Conservation (phyloP, 805 yeast genomes). For the Lachancea cidri region DNA sequence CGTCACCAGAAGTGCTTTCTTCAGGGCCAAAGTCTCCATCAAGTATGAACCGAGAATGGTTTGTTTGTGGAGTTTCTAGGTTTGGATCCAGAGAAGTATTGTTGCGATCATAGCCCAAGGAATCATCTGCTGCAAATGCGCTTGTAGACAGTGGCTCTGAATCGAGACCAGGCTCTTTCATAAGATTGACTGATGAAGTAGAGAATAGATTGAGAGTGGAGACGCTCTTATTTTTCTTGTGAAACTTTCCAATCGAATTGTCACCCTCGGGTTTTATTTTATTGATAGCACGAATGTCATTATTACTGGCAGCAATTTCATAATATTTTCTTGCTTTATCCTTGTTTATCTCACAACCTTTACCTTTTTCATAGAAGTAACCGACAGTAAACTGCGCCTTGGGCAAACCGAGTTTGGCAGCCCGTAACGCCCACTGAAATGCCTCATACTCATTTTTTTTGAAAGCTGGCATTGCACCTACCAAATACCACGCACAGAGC, state of each 20-base stretch:
- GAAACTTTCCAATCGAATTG: neutral
- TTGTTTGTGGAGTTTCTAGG: neutral
- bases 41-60: neutral
- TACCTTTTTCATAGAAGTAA: slow-evolving; percentile 78
- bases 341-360: slow-evolving; percentile 65
- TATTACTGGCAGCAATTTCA: slow-evolving; percentile 60
- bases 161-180: neutral
- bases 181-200: neutral
- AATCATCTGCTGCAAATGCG: neutral
- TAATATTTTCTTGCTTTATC: slow-evolving; percentile 70
- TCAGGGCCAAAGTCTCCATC: neutral
- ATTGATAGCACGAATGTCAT: slow-evolving; percentile 46
- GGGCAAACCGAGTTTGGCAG: slow-evolving; percentile 68
- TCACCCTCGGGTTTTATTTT: slow-evolving; percentile 22
- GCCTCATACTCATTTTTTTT: slow-evolving; percentile 79
- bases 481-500: slow-evolving; percentile 93
- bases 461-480: slow-evolving; percentile 82
- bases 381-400: slow-evolving; percentile 86
- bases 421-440: slow-evolving; percentile 88
- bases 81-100: neutral
- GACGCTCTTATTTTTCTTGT: slow-evolving; percentile 4
- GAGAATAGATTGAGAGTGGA: slow-evolving; percentile 6
- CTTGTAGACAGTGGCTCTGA: neutral
- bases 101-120: neutral
- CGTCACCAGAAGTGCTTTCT: neutral